Evolutionary conservation across 305 asterid species (phyloP).

Genomic region (Solanum hybrid): DNA sequence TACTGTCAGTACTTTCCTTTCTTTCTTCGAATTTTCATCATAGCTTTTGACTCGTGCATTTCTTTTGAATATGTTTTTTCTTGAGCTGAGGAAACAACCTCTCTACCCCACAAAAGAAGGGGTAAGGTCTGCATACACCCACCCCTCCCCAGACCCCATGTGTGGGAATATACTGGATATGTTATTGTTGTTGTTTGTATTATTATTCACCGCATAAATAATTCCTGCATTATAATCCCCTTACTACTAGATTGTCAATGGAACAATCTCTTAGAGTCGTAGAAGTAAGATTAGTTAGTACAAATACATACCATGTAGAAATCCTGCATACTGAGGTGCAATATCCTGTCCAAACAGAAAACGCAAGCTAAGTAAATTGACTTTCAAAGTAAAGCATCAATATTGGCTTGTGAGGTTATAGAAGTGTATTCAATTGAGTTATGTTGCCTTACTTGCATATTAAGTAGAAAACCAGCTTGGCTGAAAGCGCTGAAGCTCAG

Average conservation of each 20-base stretch:
- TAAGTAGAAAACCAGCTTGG: slow-evolving; percentile 88
- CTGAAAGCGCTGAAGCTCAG: slow-evolving; percentile 88
- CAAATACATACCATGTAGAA: slow-evolving; percentile 59
- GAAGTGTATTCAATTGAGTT: background rate
- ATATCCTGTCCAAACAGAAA: slow-evolving; percentile 52
- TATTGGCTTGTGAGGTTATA: background rate
- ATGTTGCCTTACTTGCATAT: slow-evolving; percentile 67
- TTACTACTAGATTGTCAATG: background rate
- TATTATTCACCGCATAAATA: background rate
- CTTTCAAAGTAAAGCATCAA: background rate
- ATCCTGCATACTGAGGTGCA: slow-evolving; percentile 84
- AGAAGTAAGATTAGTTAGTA: background rate
- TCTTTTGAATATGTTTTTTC: background rate
- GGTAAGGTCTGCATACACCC: background rate
- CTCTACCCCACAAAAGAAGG: background rate
- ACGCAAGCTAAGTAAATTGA: background rate
- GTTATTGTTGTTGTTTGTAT: background rate
- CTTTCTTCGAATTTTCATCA: background rate
- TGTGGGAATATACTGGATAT: background rate
- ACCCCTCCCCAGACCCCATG: background rate
- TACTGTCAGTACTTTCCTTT: background rate
- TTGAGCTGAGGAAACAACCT: background rate
- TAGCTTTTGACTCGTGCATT: background rate
- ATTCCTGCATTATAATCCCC: background rate
- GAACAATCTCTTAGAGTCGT: background rate